These are phyloP conservation scores for Coemansia sp. DNA, from an alignment of 192 early-diverging fungal genomes.

Conservation along the genomic window DNA sequence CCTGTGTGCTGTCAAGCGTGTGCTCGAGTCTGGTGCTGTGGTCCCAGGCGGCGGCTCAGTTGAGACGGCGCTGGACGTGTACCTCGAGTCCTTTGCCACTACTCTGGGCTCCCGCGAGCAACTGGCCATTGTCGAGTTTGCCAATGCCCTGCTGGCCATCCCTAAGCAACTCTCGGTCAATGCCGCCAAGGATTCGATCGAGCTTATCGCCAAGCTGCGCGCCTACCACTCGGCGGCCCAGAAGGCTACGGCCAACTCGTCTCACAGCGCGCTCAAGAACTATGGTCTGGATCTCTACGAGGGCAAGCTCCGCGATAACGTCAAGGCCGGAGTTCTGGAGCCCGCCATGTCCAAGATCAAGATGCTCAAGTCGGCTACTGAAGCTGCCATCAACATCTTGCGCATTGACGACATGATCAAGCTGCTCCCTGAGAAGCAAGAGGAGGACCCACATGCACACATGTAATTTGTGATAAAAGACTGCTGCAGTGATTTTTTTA, in stretches of 20 bases:
- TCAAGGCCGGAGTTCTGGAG: conserved; percentile 93
- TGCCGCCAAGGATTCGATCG: conserved; percentile 98
- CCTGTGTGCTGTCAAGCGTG: conserved; percentile 95
- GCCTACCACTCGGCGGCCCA: conserved; percentile 96
- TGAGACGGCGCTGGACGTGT: conserved; percentile 93
- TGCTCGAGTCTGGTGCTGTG: conserved; percentile 91
- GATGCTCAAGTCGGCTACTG: conserved; percentile 96
- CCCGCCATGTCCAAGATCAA: conserved; percentile 99
- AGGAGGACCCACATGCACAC: conserved; percentile 58
- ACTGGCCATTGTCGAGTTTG: conserved; percentile 97
- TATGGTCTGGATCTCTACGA: conserved; percentile 94
- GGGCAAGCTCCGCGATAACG: conserved; percentile 90
- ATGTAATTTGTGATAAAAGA: conserved; percentile 21
- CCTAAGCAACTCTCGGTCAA: conserved; percentile 98
- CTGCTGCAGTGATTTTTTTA: background rate
- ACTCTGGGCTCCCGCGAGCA: conserved; percentile 96
- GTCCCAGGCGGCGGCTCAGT: conserved; percentile 98
- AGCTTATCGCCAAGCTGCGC: conserved; percentile 93
- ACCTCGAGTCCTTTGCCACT: conserved; percentile 98
- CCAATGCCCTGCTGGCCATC: conserved; percentile 91
- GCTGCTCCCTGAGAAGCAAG: conserved; percentile 57
- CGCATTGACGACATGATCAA: conserved; percentile 95
- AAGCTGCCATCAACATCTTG: conserved; percentile 96
- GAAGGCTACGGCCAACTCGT: conserved; percentile 65
- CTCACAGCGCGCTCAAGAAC: conserved; percentile 80